phyloP scores from a whole-genome alignment of 129 eudicot species.

The Glebionis coronaria region DNA sequence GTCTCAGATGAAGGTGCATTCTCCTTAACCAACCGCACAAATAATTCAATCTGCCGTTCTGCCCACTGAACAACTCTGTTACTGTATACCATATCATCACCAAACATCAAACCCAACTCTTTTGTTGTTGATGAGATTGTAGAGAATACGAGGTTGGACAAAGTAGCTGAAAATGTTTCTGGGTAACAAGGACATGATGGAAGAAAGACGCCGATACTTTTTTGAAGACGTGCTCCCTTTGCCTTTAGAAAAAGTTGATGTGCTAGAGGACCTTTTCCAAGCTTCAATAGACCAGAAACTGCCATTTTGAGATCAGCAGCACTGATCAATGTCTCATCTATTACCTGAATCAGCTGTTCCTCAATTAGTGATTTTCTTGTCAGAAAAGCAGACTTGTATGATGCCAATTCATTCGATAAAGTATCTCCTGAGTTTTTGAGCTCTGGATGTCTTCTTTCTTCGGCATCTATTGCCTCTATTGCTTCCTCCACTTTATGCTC shows the following conservation, averaged over 20 bases:
- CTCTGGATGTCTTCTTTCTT: slow-evolving; percentile 67
- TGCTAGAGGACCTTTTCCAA: slow-evolving; percentile 84
- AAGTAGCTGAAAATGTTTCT: slow-evolving; percentile 77
- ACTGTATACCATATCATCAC: slow-evolving; percentile 71
- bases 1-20: slow-evolving; percentile 87
- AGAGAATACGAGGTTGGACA: slow-evolving; percentile 83
- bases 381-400: slow-evolving; percentile 51
- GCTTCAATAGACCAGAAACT: slow-evolving; percentile 58
- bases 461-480: slow-evolving; percentile 58
- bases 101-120: slow-evolving; percentile 65
- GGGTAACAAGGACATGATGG: slow-evolving; percentile 88
- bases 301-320: slow-evolving; percentile 63
- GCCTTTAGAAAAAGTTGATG: slow-evolving; percentile 78
- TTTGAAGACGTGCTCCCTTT: slow-evolving; percentile 70
- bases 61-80: slow-evolving; percentile 89
- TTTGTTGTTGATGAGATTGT: slow-evolving; percentile 63
- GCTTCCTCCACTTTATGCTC: slow-evolving; percentile 86
- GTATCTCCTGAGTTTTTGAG: slow-evolving; percentile 48
- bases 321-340: slow-evolving; percentile 64
- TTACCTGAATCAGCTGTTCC: slow-evolving; percentile 53
- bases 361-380: slow-evolving; percentile 62
- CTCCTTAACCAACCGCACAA: slow-evolving; percentile 78
- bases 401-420: slow-evolving; percentile 44
- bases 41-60: slow-evolving; percentile 81
- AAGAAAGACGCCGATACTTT: slow-evolving; percentile 65